phyloP scores from a whole-genome alignment of 768 basidiomycete genomes.

The Tulasnella calospora region DNA sequence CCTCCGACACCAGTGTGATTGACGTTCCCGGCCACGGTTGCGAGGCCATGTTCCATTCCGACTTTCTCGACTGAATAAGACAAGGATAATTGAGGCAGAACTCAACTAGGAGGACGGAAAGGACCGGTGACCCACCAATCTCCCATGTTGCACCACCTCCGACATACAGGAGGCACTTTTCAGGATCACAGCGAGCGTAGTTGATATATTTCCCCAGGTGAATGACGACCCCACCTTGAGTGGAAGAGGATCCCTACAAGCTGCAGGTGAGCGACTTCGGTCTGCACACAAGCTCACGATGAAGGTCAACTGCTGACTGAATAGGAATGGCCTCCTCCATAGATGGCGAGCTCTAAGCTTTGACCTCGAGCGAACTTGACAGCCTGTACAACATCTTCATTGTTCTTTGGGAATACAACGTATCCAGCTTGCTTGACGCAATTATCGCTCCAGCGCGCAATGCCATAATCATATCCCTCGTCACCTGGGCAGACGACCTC shows the following conservation, averaged over 20 bases:
- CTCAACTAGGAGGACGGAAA: not conserved
- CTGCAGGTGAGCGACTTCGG: not conserved
- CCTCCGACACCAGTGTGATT: conserved; percentile 30
- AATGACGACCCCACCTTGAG: conserved; percentile 11
- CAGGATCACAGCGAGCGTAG: conserved; percentile 5
- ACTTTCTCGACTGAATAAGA: not conserved
- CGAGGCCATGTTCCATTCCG: not conserved
- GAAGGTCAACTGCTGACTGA: conserved; percentile 44
- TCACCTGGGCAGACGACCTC: not conserved
- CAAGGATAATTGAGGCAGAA: not conserved
- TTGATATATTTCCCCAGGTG: conserved; percentile 17
- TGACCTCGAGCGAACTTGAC: conserved; percentile 1
- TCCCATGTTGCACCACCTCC: conserved; percentile 5
- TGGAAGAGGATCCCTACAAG: conserved; percentile 1
- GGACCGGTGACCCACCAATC: not conserved
- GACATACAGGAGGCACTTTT: not conserved
- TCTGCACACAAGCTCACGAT: not conserved
- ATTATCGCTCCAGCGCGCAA: conserved; percentile 6
- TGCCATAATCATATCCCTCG: not conserved
- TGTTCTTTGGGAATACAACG: conserved; percentile 5
- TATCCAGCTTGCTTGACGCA: not conserved
- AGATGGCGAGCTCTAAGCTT: conserved; percentile 8
- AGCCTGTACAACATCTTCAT: conserved; percentile 10
- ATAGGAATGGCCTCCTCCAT: conserved; percentile 38
- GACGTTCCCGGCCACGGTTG: not conserved